These are phyloP conservation scores for Chondrostereum purpureum DNA, from an alignment of 1,284 basidiomycete genomes.

Conservation along the genomic window DNA sequence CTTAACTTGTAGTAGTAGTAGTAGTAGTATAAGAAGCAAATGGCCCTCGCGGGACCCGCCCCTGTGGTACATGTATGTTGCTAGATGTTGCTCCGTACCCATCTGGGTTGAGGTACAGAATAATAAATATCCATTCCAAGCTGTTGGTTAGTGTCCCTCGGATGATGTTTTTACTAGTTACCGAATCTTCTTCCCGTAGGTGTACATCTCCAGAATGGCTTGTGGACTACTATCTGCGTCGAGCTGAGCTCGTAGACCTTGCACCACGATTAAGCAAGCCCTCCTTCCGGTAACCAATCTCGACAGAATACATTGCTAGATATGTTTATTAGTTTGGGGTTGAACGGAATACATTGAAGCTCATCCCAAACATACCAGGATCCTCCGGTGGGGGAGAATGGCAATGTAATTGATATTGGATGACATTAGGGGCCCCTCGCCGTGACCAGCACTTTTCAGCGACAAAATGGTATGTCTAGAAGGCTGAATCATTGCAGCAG, in stretches of 20 bases:
- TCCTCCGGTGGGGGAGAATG: slow-evolving; percentile 1
- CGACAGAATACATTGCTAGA: not conserved
- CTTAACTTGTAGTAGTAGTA: too few relatives aligned
- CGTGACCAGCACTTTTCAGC: slow-evolving; percentile 9
- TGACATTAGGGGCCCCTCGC: slow-evolving; percentile 5
- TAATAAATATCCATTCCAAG: slow-evolving; percentile 16
- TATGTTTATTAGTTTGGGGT: not conserved
- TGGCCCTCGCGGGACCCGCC: too few relatives aligned
- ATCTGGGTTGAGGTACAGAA: slow-evolving; percentile 13
- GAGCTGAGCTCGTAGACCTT: slow-evolving; percentile 7
- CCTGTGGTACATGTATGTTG: too few relatives aligned
- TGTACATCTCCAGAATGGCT: slow-evolving; percentile 14
- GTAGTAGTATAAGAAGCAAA: too few relatives aligned
- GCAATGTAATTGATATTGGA: slow-evolving; percentile 11
- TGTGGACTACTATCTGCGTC: slow-evolving; percentile 11
- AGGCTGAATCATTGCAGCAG: slow-evolving; percentile 13
- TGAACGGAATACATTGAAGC: slow-evolving; percentile 2
- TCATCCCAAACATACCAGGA: slow-evolving; percentile 8
- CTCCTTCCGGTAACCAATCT: not conserved
- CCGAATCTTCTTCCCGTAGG: slow-evolving; percentile 13
- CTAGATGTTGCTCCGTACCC: slow-evolving; percentile 15
- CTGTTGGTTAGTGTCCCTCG: slow-evolving; percentile 18
- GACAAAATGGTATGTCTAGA: slow-evolving; percentile 10
- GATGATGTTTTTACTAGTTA: slow-evolving; percentile 14
- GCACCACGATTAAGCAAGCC: slow-evolving; percentile 7